A percentile compares a stretch with the other conserved stretches of the same genome.
Evolutionary conservation across 2,329 filamentous ascomycete genomes (phyloP).

Genomic region (Esteya vermicola): DNA sequence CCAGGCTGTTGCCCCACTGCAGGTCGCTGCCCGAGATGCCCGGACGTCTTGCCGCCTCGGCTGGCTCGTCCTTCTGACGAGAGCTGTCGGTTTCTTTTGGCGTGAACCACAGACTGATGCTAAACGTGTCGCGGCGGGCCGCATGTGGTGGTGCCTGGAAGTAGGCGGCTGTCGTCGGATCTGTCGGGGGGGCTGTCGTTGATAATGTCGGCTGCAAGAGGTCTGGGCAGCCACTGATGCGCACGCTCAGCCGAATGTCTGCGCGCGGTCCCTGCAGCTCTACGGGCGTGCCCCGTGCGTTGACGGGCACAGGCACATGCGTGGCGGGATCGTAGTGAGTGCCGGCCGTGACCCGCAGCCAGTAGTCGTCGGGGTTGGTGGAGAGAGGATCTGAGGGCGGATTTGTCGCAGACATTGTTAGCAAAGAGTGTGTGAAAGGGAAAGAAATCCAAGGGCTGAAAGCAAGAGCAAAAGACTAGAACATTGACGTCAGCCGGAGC

Average conservation of each 20-base stretch:
- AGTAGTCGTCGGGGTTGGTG: constrained; percentile 42
- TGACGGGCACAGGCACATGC: constrained; percentile 66
- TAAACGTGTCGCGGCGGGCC: constrained; percentile 63
- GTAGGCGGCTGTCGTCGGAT: constrained; percentile 60
- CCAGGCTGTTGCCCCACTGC: constrained; percentile 92
- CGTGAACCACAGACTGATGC: constrained; percentile 64
- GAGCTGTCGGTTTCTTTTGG: constrained; percentile 36
- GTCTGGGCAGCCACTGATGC: constrained; percentile 56
- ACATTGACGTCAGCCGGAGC: neutral
- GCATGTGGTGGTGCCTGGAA: constrained; percentile 58
- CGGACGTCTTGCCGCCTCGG: constrained; percentile 4
- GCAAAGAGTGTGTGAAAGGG: neutral
- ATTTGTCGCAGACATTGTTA: constrained; percentile 4
- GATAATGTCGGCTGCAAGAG: too few relatives aligned
- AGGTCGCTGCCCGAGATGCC: constrained; percentile 57
- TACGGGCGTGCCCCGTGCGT: constrained; percentile 47
- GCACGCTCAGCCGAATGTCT: constrained; percentile 56
- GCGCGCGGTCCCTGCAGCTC: constrained; percentile 49
- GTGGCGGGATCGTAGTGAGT: constrained; percentile 56
- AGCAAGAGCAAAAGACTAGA: too few relatives aligned
- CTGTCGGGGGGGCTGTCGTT: constrained; percentile 53
- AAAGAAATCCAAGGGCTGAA: neutral
- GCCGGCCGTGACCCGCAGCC: constrained; percentile 71
- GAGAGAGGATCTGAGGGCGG: too few relatives aligned
- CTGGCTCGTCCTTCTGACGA: constrained; percentile 8